Base-by-base conservation (phyloP, 2,329 filamentous ascomycete species). In the Piedraia hortae region DNA sequence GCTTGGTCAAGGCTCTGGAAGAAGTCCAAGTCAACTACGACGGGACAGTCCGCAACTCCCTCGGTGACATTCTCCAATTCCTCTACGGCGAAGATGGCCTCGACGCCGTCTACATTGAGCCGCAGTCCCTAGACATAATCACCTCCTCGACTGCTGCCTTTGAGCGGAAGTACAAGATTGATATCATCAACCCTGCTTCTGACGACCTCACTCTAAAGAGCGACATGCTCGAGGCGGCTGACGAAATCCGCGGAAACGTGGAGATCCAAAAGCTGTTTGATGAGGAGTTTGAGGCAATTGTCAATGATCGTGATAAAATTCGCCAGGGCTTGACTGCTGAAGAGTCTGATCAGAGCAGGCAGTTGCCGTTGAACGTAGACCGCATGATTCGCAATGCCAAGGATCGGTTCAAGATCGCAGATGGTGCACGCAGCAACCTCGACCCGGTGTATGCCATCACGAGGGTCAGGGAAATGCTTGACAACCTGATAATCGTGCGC, bases 21-120 rank as follows among this genome's bases (percentile, higher is more conserved):
- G 85, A 97, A 45, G 71, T 93, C 23, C 90, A 82, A 54, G 80
- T 82, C 27, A 88, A 88, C 41, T 97, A 97, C 42, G 85, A 97
- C 37, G 82, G 82, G 30, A 97, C 85, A 4, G 78, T 97, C 13
- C 71, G 85, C 27, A 97, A 97, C 48, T 97, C 85, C 2, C 58
- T 93, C 19, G 85, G 85, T 20, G 88, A 97, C 37, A 72, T 97
- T 30, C 69, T 97, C 24, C 82, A 97, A 41, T 97, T 97, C 51
- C 59, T 91, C 28, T 97, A 97, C 34, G 85, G 85, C 40, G 85
- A 97, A 44, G 88, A 97, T 46, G 88, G 85, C 39, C 59, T 93
- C 5, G 88, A 97, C 45, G 88, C 74, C 39, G 72, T 73, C 32
- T 64, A 70, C 44, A 93, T 99, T 26, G 85, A 99, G 51, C 75